Evolutionary conservation across 257 asterid species (phyloP).

Genomic region (Ilex aquifolium): DNA sequence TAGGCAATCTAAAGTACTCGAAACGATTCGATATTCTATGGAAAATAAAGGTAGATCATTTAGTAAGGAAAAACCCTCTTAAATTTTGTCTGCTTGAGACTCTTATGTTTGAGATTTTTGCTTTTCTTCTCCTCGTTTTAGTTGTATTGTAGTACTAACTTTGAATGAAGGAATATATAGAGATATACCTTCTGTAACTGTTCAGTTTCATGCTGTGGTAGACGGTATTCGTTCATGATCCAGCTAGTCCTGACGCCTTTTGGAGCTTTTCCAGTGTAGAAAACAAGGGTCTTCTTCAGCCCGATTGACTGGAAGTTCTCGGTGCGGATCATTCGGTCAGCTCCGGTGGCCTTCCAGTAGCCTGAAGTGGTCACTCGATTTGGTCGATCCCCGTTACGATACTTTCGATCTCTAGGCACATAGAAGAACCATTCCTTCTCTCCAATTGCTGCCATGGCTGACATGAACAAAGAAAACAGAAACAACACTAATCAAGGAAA

Average conservation of each 20-base stretch:
- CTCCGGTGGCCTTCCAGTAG: slow-evolving; percentile 98
- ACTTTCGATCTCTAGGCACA: slow-evolving; percentile 90
- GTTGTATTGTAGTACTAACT: too few relatives aligned
- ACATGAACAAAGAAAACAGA: neutral
- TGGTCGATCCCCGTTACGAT: slow-evolving; percentile 90
- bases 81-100: too few relatives aligned
- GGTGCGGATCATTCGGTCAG: slow-evolving; percentile 75
- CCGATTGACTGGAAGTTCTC: slow-evolving; percentile 71
- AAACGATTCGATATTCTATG: too few relatives aligned
- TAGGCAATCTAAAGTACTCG: too few relatives aligned
- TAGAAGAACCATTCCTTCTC: slow-evolving; percentile 98
- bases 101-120: too few relatives aligned
- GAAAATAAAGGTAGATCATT: too few relatives aligned
- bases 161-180: too few relatives aligned
- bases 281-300: slow-evolving; percentile 93
- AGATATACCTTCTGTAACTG: slow-evolving; percentile 72
- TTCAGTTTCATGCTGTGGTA: slow-evolving; percentile 83
- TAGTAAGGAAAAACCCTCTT: too few relatives aligned
- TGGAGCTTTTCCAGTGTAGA: slow-evolving; percentile 96
- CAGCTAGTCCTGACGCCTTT: slow-evolving; percentile 86
- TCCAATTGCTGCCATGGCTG: slow-evolving; percentile 95
- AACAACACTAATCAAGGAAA: neutral
- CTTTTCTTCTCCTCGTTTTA: too few relatives aligned
- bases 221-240: slow-evolving; percentile 95
- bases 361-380: slow-evolving; percentile 96